Conservation (phyloP, 106 monocot species). For the Allium fistulosum region DNA sequence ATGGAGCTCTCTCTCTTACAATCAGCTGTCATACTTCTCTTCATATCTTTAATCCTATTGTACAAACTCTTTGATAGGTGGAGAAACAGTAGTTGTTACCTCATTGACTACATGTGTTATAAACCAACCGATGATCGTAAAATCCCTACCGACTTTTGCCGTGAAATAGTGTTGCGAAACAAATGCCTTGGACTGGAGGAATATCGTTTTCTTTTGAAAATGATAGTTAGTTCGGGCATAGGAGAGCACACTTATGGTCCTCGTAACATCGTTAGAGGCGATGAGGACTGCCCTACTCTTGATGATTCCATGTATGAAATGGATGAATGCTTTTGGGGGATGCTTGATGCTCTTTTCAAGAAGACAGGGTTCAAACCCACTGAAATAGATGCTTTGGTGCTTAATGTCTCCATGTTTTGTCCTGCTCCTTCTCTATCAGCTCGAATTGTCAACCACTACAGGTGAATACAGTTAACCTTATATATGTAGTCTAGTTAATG, state of each 20-base stretch:
- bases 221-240: slow-evolving; percentile 56
- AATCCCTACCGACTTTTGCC: slow-evolving; percentile 56
- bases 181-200: slow-evolving; percentile 38
- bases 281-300: slow-evolving; percentile 15
- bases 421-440: slow-evolving; percentile 44
- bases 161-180: slow-evolving; percentile 48
- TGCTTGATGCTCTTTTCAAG: slow-evolving; percentile 31
- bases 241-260: slow-evolving; percentile 71
- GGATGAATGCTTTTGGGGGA: slow-evolving; percentile 38
- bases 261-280: slow-evolving; percentile 36
- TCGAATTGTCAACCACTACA: slow-evolving; percentile 22
- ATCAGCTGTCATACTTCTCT: slow-evolving; percentile 2
- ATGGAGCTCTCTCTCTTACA: not conserved
- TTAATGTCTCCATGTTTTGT: slow-evolving; percentile 68
- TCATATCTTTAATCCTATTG: slow-evolving; percentile 13
- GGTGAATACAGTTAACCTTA: not conserved
- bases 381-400: slow-evolving; percentile 41
- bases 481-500: too few relatives aligned
- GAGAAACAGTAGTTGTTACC: slow-evolving; percentile 37
- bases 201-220: slow-evolving; percentile 67
- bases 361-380: slow-evolving; percentile 17
- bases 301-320: slow-evolving; percentile 41
- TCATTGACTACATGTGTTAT: slow-evolving; percentile 57
- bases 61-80: slow-evolving; percentile 3
- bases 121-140: slow-evolving; percentile 60